Evolutionary conservation across 495 filamentous ascomycete genomes (phyloP).

Genomic region (Trichoderma virens): DNA sequence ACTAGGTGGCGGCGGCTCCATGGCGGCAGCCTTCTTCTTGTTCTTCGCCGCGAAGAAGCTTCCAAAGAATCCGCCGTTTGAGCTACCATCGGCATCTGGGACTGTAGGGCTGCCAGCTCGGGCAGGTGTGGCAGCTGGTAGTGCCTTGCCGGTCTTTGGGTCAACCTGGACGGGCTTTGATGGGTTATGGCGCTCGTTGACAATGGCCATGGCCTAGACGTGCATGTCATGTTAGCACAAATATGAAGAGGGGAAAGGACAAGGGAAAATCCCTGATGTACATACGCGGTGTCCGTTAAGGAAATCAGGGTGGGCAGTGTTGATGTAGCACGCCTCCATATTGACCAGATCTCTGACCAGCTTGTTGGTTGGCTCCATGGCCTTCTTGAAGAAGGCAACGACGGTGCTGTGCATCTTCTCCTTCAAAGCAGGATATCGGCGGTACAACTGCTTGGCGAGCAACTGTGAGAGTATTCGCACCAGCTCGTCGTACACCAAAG

Average conservation of each 20-base stretch:
- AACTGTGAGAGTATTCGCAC: conserved; percentile 91
- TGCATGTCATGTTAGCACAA: conserved; percentile 8
- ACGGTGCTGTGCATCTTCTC: conserved; percentile 97
- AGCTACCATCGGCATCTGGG: conserved; percentile 38
- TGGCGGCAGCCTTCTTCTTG: conserved; percentile 99
- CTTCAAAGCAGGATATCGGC: conserved; percentile 86
- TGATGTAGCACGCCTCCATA: conserved; percentile 97
- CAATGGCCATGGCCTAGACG: conserved; percentile 83
- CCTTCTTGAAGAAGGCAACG: conserved; percentile 92
- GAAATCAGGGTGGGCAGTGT: conserved; percentile 98
- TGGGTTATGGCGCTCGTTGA: conserved; percentile 78
- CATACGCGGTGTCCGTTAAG: conserved; percentile 82
- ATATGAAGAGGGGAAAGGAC: background rate
- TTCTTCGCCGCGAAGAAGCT: conserved; percentile 97
- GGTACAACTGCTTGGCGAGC: conserved; percentile 80
- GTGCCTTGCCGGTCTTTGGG: conserved; percentile 95
- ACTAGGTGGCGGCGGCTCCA: conserved; percentile 89
- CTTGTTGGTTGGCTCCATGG: conserved; percentile 96
- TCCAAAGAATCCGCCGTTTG: conserved; percentile 79
- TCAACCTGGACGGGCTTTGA: conserved; percentile 92
- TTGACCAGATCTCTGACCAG: conserved; percentile 85
- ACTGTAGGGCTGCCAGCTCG: conserved; percentile 64
- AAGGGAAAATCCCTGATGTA: conserved; percentile 12
- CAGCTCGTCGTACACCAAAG: conserved; percentile 94
- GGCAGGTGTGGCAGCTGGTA: conserved; percentile 52